Conservation (phyloP, 257 asterid species). For the Ajuga chamaepitys region DNA sequence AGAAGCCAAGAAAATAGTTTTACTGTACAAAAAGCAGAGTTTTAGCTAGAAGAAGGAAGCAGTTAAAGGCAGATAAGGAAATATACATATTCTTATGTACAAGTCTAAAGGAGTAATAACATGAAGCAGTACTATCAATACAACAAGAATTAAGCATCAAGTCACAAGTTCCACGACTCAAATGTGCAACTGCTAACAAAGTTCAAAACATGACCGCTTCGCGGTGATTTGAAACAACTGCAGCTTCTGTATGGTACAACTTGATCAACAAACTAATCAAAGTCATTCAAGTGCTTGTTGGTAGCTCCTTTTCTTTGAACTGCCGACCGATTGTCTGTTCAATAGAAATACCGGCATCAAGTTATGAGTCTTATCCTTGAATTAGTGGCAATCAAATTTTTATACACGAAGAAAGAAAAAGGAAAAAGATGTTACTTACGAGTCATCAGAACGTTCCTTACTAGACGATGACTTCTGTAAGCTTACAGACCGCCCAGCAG, state of each 20-base stretch:
- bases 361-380: not conserved
- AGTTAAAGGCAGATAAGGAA: not conserved
- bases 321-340: constrained; percentile 57
- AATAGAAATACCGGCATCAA: not conserved
- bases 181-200: constrained; percentile 6
- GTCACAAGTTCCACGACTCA: constrained; percentile 21
- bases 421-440: constrained; percentile 36
- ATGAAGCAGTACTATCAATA: constrained; percentile 20
- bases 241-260: constrained; percentile 15
- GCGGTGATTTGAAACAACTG: constrained; percentile 11
- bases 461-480: constrained; percentile 54
- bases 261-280: not conserved
- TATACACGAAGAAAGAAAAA: too few species aligned
- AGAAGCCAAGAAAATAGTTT: not conserved
- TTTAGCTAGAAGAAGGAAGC: not conserved
- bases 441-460: constrained; percentile 58
- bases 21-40: not conserved
- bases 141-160: constrained; percentile 28
- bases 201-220: constrained; percentile 26
- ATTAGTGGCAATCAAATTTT: not conserved
- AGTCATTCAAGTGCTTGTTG: constrained; percentile 27
- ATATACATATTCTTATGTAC: constrained; percentile 29
- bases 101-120: constrained; percentile 19
- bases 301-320: constrained; percentile 61
- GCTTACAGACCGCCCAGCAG: constrained; percentile 41